Evolutionary conservation across 2,329 filamentous ascomycete species (phyloP), one percentile per base, ranked within the genome.

Genomic region (Calonectria henricotiae): DNA sequence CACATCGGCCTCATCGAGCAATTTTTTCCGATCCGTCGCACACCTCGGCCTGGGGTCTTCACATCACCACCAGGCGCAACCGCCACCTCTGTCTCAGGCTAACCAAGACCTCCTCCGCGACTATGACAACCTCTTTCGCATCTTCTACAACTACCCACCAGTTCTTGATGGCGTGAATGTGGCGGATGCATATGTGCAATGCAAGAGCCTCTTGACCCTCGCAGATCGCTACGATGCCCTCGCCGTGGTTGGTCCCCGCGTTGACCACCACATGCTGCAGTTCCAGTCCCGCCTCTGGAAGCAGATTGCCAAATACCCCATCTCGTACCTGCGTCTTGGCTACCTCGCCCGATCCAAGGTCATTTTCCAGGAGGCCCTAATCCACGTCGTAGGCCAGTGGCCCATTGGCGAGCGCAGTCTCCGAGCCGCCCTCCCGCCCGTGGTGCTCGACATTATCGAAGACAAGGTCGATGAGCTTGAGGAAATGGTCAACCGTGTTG

Each of bases 171-270:
- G 90, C 30, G 88, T 96, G 81, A 97, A 96, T 81, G 97, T 98
- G 73, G 94, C 95, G 65, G 93, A 95, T 71, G 95, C 95, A 27
- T 98, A 98, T 79, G 92, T 96, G 49, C 94, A 98, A 82, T 98
- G 94, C 88, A 98, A 98, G 83, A 93, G 94, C 13, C 89, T 98
- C 3, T 89, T 98, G 46, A 90, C 91, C 13, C 87, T 98, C 20
- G 96, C 95, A n/a, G 95, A 98, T 82, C 94, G 96, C 85, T 98
- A 98, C 84, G 95, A 98, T 80, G 94, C 95, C 15, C 88, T 98
- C 13, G 88, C 91, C 35, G 94, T 98, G 17, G 94, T 97, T 9
- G 95, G 95, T 0, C 94, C 94, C 1, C 90, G 96, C 43, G 93
- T 98, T 51, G 96, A 98, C 82, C 95, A 98, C 83, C 96, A 98